Conservation (phyloP, 805 yeast species). For the Saccharomycopsis fibuligera region DNA sequence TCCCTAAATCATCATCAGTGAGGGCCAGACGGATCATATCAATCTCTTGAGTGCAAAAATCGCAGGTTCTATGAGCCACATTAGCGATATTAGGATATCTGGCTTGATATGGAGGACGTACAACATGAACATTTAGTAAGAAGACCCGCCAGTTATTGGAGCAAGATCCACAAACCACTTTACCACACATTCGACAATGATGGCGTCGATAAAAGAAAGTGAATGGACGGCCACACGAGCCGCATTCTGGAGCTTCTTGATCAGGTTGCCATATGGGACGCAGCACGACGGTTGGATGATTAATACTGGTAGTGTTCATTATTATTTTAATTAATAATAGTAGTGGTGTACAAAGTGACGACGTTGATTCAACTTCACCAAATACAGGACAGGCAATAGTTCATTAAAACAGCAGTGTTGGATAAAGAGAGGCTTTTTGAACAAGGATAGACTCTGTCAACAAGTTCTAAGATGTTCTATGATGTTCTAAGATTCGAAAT, state of each 20-base stretch:
- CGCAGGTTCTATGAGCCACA: slow-evolving; percentile 68
- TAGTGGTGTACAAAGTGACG: too few species aligned
- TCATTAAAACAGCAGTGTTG: too few species aligned
- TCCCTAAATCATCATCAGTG: too few species aligned
- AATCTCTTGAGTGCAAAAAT: slow-evolving; percentile 60
- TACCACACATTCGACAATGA: slow-evolving; percentile 80
- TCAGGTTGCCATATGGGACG: slow-evolving; percentile 75
- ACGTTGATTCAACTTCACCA: too few species aligned
- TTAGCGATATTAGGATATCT: slow-evolving; percentile 43
- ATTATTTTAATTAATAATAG: too few species aligned
- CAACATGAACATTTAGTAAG: slow-evolving; percentile 53
- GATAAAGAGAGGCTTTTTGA: too few species aligned
- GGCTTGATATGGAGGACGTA: slow-evolving; percentile 42
- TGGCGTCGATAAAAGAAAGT: slow-evolving; percentile 66
- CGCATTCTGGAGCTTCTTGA: slow-evolving; percentile 43
- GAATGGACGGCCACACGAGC: slow-evolving; percentile 46
- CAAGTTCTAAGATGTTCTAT: too few species aligned
- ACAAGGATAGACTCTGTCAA: too few species aligned
- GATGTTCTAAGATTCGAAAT: too few species aligned
- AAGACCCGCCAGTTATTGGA: slow-evolving; percentile 48
- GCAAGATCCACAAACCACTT: slow-evolving; percentile 68
- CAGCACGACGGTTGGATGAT: too few species aligned
- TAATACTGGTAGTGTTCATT: too few species aligned
- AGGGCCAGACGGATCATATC: slow-evolving; percentile 41
- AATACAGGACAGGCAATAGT: too few species aligned